Base-by-base conservation (phyloP, 1,139 yeast species). In the Magnusiomyces ingens region DNA sequence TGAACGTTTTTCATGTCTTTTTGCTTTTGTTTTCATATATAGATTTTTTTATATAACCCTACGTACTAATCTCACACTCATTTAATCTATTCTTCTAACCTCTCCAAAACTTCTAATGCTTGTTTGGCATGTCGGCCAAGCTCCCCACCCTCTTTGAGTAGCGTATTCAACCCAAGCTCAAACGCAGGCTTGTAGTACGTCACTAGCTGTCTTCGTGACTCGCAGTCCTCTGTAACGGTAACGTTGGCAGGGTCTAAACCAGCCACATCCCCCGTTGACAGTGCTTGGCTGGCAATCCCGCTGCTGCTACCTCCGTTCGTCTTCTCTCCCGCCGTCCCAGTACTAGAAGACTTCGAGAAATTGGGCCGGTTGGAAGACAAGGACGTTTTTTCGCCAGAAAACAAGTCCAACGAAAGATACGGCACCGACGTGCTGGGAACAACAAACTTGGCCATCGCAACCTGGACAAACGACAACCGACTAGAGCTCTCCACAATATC, bases 111-210 rank as follows among this genome's bases (percentile, higher is more conserved):
- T 17, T 45, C 41, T 12, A 45, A n/a, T 17, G 48, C 35, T 32
- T 51, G 57, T 49, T 75, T 75, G 11, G 88, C 84, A 50, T 75
- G 75, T 57, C 83, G 77, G 2, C 90, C 93, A 12, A 78, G 72
- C 56, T 84, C 90, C 2, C 94, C 94, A 10, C 90, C 91, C 62
- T 87, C 95, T 61, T 81, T 82, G 10, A 79, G 67, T 45, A 81
- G 66, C 43, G 73, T 71, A 1, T 69, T 73, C 32, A 85, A 71
- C 47, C 88, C 87, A 51, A 73, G 73, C 1, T 84, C 73, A 53
- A 75, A 76, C 41, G 77, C 69, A 2, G 48, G 41, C 41, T 36
- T 32, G 15, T 45, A 45, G 29, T 45, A 45, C 17, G n/a, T 22
- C 21, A 45, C 48, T 22, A 45, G 17, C n/a, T 35, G 40, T 17